These are phyloP conservation scores for Fusarium sambucinum DNA, from an alignment of 2,329 filamentous ascomycete species.

Conservation along the genomic window DNA sequence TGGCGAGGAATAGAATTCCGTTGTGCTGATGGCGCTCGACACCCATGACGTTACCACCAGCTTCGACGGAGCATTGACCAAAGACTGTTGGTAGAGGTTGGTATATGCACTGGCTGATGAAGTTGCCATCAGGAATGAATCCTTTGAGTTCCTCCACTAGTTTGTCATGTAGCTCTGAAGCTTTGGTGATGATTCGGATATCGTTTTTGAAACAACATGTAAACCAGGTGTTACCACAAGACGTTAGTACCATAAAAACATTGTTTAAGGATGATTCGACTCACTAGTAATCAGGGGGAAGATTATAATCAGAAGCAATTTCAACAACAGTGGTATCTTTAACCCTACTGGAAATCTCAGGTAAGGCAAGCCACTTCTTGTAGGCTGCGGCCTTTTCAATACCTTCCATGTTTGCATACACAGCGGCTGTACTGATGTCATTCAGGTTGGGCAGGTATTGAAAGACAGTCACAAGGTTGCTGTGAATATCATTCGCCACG, in stretches of 20 bases:
- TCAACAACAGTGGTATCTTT: conserved; percentile 33
- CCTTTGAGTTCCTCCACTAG: conserved; percentile 30
- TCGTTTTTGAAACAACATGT: conserved; percentile 36
- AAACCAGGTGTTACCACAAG: conserved; percentile 24
- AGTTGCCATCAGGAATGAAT: conserved; percentile 28
- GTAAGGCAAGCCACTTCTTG: conserved; percentile 35
- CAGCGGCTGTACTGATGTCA: conserved; percentile 18
- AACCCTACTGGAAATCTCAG: conserved; percentile 28
- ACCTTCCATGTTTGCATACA: conserved; percentile 31
- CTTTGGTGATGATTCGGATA: conserved; percentile 24
- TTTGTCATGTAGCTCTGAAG: conserved; percentile 22
- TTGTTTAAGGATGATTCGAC: background rate
- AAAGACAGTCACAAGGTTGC: conserved; percentile 27
- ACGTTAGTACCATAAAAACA: background rate
- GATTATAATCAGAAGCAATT: conserved; percentile 38
- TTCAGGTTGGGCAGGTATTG: conserved; percentile 28
- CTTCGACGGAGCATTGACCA: conserved; percentile 25
- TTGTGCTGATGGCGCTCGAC: conserved; percentile 29
- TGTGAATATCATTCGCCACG: conserved; percentile 24
- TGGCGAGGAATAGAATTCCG: conserved; percentile 26
- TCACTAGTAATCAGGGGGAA: conserved; percentile 33
- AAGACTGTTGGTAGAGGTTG: conserved; percentile 26
- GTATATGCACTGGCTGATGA: conserved; percentile 32
- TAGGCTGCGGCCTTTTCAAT: conserved; percentile 29
- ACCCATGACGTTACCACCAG: conserved; percentile 33